These are phyloP conservation scores for Mallotus japonicus DNA, from an alignment of 441 rosid species.

Conservation along the genomic window DNA sequence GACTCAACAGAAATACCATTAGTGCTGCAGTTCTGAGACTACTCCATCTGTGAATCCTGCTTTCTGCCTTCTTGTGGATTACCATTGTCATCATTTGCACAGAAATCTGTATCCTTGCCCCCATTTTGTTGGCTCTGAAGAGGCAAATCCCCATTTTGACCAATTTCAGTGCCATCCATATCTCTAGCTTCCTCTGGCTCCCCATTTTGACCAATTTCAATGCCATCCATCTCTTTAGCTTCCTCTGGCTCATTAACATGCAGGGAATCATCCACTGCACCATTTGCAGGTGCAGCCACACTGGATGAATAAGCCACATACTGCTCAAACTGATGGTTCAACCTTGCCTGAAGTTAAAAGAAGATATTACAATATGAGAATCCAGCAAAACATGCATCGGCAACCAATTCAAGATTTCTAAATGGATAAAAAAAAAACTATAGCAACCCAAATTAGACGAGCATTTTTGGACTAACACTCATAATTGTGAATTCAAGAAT, in stretches of 20 bases:
- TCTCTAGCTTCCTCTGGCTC: constrained; percentile 34
- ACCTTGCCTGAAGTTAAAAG: constrained; percentile 28
- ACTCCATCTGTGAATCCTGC: constrained; percentile 23
- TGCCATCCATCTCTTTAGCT: constrained; percentile 20
- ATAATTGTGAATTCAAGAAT: not conserved
- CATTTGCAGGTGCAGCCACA: constrained; percentile 28
- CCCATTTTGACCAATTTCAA: not conserved
- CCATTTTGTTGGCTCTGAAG: constrained; percentile 17
- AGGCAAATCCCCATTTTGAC: constrained; percentile 32
- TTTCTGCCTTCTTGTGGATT: constrained; percentile 17
- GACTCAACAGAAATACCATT: too few relatives aligned
- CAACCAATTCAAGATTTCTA: not conserved
- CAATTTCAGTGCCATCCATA: constrained; percentile 27
- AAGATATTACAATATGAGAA: not conserved
- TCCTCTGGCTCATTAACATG: constrained; percentile 30
- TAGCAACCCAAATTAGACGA: not conserved
- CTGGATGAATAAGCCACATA: too few relatives aligned
- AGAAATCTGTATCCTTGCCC: constrained; percentile 14
- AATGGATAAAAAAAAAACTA: not conserved
- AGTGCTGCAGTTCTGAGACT: not conserved
- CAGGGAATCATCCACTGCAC: constrained; percentile 16
- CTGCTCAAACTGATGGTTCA: constrained; percentile 35
- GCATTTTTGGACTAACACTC: not conserved
- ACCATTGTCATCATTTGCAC: constrained; percentile 14
- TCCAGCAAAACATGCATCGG: not conserved